These are phyloP conservation scores for Dendrostoma leiphaemia DNA, from an alignment of 2,329 filamentous ascomycete genomes.

Conservation along the genomic window DNA sequence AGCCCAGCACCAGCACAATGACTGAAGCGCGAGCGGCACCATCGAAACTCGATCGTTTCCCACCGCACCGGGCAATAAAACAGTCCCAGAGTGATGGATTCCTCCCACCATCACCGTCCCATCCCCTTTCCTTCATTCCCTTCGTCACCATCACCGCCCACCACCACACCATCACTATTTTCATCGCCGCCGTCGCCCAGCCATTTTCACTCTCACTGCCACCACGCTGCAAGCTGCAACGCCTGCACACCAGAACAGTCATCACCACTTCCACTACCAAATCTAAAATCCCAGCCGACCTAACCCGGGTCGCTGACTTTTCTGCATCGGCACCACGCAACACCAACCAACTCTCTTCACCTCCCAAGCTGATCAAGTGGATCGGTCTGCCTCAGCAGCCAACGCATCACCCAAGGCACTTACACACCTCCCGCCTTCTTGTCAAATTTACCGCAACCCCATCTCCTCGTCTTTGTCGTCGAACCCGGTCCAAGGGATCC, in stretches of 20 bases:
- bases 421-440: too few relatives aligned
- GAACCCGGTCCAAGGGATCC: too few relatives aligned
- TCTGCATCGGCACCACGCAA: not conserved
- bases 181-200: slow-evolving; percentile 21
- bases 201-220: slow-evolving; percentile 3
- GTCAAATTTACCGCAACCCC: too few relatives aligned
- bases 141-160: slow-evolving; percentile 21
- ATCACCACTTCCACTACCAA: not conserved
- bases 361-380: not conserved
- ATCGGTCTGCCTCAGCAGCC: slow-evolving; percentile 4
- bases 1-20: slow-evolving; percentile 15
- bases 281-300: not conserved
- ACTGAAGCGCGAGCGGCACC: slow-evolving; percentile 9
- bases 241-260: slow-evolving; percentile 2
- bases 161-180: slow-evolving; percentile 16
- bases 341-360: not conserved
- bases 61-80: slow-evolving; percentile 13
- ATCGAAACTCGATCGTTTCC: slow-evolving; percentile 14
- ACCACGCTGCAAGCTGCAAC: slow-evolving; percentile 7
- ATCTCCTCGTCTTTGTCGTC: too few relatives aligned
- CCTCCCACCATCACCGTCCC: slow-evolving; percentile 15
- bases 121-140: slow-evolving; percentile 14
- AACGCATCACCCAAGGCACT: slow-evolving; percentile 4
- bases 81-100: slow-evolving; percentile 11
- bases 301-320: slow-evolving; percentile 5